phyloP scores from a whole-genome alignment of 2,329 filamentous ascomycete species.

The Fusarium clavum region DNA sequence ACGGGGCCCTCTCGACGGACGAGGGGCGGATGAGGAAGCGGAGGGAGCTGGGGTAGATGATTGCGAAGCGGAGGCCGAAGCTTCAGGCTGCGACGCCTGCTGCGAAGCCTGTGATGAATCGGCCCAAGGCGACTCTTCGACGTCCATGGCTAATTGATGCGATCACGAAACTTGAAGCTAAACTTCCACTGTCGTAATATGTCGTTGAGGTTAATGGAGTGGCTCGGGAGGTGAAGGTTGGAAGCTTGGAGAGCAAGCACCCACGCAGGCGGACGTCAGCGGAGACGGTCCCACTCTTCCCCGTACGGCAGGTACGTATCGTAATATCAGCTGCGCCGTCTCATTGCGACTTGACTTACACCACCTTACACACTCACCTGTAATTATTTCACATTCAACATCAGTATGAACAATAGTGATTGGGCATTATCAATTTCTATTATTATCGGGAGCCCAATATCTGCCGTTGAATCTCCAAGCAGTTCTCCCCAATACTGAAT shows the following conservation, averaged over 20 bases:
- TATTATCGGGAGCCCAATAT: background rate
- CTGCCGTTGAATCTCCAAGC: background rate
- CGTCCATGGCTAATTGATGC: slow-evolving; percentile 55
- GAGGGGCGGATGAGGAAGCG: slow-evolving; percentile 51
- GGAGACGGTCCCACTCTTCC: slow-evolving; percentile 40
- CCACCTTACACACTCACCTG: background rate
- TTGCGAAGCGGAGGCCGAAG: slow-evolving; percentile 48
- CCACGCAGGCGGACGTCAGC: slow-evolving; percentile 39
- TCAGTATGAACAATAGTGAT: background rate
- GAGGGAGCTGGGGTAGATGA: slow-evolving; percentile 45
- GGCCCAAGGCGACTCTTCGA: slow-evolving; percentile 67
- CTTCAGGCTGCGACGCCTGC: slow-evolving; percentile 47
- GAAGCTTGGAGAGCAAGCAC: slow-evolving; percentile 37
- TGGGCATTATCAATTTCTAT: background rate
- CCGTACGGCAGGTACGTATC: slow-evolving; percentile 36
- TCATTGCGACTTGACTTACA: background rate
- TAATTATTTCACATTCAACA: background rate
- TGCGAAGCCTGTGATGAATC: slow-evolving; percentile 57
- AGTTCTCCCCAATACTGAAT: background rate
- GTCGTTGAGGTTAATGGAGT: slow-evolving; percentile 7
- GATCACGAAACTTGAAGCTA: slow-evolving; percentile 11
- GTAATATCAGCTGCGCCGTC: background rate
- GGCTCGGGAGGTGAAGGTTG: slow-evolving; percentile 39
- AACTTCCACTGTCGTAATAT: slow-evolving; percentile 20
- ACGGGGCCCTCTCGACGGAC: slow-evolving; percentile 64